Percentiles rank a stretch among this genome's conserved stretches.
Evolutionary conservation across 164 flowering plant genomes (phyloP).

Genomic region (Kingdonia uniflora): DNA sequence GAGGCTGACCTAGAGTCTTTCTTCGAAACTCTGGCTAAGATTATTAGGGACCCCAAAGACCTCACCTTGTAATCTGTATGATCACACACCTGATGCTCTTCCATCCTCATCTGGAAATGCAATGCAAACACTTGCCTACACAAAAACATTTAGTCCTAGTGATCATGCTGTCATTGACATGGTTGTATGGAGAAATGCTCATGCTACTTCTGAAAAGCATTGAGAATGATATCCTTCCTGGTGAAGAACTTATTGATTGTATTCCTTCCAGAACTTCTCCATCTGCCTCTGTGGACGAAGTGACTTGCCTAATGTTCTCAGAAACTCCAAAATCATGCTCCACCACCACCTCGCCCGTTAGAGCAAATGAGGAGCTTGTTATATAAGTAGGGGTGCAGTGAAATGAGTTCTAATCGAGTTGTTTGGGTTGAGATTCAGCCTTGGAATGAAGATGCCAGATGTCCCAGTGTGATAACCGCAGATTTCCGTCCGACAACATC

Average conservation of each 20-base stretch:
- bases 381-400: slow-evolving; percentile 64
- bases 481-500: slow-evolving; percentile 10
- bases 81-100: too few relatives aligned
- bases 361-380: slow-evolving; percentile 71
- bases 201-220: slow-evolving; percentile 48
- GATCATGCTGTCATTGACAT: slow-evolving; percentile 84
- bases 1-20: too few relatives aligned
- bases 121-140: slow-evolving; percentile 40
- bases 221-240: slow-evolving; percentile 22
- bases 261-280: slow-evolving; percentile 96
- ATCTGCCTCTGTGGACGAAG: slow-evolving; percentile 49
- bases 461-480: slow-evolving; percentile 94
- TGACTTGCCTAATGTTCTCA: slow-evolving; percentile 61
- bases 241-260: slow-evolving; percentile 51
- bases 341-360: slow-evolving; percentile 27
- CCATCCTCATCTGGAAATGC: too few relatives aligned
- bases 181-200: slow-evolving; percentile 82
- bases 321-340: slow-evolving; percentile 7
- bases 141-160: slow-evolving; percentile 32
- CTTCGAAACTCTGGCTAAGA: too few relatives aligned
- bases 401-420: slow-evolving; percentile 1
- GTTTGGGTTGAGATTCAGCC: slow-evolving; percentile 29
- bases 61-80: too few relatives aligned
- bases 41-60: too few relatives aligned
- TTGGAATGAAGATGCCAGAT: slow-evolving; percentile 79